These are phyloP conservation scores for Edaphochlamys debaryana DNA, from an alignment of 139 green algal genomes.

Conservation along the genomic window DNA sequence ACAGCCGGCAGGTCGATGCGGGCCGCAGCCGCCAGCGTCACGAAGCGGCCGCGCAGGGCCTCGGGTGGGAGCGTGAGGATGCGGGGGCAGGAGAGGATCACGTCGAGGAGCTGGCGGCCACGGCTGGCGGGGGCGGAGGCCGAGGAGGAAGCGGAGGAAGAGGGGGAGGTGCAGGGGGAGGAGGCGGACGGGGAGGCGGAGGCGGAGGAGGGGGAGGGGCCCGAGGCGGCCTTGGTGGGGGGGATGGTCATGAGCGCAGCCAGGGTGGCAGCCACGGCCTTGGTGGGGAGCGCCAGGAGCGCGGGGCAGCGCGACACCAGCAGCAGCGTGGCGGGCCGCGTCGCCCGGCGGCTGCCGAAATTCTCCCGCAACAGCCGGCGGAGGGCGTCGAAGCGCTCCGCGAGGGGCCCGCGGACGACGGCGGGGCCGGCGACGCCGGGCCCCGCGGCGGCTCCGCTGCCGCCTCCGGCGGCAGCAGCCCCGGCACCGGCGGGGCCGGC, in stretches of 20 bases:
- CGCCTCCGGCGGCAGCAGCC: no score
- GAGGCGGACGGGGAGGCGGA: background rate
- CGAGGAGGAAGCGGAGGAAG: background rate
- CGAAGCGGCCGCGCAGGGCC: conserved; percentile 24
- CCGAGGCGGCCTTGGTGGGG: background rate
- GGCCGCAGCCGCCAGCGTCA: conserved; percentile 22
- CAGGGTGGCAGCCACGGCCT: conserved; percentile 7
- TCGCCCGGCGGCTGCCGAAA: conserved; percentile 11
- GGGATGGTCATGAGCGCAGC: conserved; percentile 21
- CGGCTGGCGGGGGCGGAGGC: background rate
- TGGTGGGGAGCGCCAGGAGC: conserved; percentile 30
- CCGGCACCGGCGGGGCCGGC: no score
- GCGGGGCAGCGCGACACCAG: conserved; percentile 16
- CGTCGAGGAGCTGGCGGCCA: background rate
- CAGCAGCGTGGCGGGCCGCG: conserved; percentile 3
- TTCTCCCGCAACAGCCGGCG: conserved; percentile 1
- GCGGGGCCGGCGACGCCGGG: no score
- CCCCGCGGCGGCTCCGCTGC: no score
- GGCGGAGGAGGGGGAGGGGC: no score
- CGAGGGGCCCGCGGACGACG: no score
- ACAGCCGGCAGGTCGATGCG: conserved; percentile 34
- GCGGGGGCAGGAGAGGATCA: conserved; percentile 8
- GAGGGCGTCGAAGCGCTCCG: conserved; percentile 9
- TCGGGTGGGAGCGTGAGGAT: conserved; percentile 26
- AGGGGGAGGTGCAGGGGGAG: no score